phyloP scores from a whole-genome alignment of 805 yeast species.

The Yamadazyma akitaensis region DNA sequence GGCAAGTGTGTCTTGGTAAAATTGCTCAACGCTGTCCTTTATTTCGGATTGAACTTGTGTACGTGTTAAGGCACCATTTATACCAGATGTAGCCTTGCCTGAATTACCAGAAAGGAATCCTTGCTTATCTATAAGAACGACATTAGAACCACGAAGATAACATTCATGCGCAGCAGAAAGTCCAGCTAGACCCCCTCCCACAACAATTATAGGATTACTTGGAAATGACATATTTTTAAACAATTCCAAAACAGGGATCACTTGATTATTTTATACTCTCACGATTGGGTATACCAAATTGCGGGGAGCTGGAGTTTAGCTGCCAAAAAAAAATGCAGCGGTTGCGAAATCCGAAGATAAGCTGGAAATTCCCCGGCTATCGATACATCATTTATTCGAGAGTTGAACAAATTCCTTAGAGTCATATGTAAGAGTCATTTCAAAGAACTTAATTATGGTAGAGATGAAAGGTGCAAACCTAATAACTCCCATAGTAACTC shows the following conservation, averaged over 20 bases:
- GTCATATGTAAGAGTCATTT: too few species aligned
- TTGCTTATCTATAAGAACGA: slow-evolving; percentile 55
- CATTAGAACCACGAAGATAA: slow-evolving; percentile 50
- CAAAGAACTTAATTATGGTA: too few species aligned
- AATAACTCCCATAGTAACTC: too few species aligned
- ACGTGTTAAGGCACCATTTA: slow-evolving; percentile 67
- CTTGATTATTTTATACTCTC: slow-evolving; percentile 5
- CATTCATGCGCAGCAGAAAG: slow-evolving; percentile 60
- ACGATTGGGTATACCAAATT: slow-evolving; percentile 5
- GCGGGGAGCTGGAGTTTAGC: slow-evolving; percentile 7
- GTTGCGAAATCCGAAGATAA: neutral
- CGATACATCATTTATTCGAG: too few species aligned
- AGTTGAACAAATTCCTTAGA: too few species aligned
- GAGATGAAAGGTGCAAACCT: too few species aligned
- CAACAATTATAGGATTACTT: slow-evolving; percentile 45
- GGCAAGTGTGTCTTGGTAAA: slow-evolving; percentile 61
- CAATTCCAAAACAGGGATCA: neutral
- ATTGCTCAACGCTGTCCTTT: slow-evolving; percentile 55
- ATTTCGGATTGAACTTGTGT: slow-evolving; percentile 52
- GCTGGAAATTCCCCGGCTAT: neutral
- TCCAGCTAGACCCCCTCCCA: slow-evolving; percentile 68
- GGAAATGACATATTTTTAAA: slow-evolving; percentile 17
- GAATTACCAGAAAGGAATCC: slow-evolving; percentile 62
- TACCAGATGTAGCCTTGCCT: slow-evolving; percentile 66
- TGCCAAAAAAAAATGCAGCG: neutral